A percentile compares a stretch with the other conserved stretches of the same genome.
Conservation (phyloP, 2,329 filamentous ascomycete species). For the Seiridium cupressi region DNA sequence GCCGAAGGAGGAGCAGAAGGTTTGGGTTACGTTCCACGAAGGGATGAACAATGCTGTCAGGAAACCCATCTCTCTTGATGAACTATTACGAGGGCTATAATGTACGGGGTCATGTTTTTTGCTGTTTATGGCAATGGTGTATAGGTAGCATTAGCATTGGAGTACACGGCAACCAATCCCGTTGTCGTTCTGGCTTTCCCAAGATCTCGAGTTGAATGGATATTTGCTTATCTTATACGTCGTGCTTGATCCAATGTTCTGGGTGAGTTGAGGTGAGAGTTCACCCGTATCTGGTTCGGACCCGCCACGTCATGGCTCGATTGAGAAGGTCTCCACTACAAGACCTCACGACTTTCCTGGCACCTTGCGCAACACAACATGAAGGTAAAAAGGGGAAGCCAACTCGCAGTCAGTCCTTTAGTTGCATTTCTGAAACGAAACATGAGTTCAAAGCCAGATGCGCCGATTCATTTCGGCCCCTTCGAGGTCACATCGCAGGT, state of each 20-base stretch:
- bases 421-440: conserved; percentile 6
- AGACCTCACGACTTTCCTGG: not conserved
- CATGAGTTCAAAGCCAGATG: conserved; percentile 14
- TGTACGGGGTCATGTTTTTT: conserved; percentile 9
- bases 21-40: conserved; percentile 76
- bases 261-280: no score
- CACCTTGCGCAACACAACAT: not conserved
- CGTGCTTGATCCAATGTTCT: no score
- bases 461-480: conserved; percentile 65
- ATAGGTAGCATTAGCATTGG: conserved; percentile 2
- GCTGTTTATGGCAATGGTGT: not conserved
- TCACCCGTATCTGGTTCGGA: no score
- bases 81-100: conserved; percentile 61
- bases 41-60: conserved; percentile 77
- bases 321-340: not conserved
- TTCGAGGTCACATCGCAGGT: conserved; percentile 77
- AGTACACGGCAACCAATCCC: not conserved
- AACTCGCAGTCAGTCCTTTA: conserved; percentile 11
- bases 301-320: not conserved
- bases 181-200: not conserved
- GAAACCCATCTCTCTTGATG: conserved; percentile 69
- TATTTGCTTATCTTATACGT: not conserved
- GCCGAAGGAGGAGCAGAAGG: conserved; percentile 48
- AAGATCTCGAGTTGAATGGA: not conserved
- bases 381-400: conserved; percentile 15